Percentiles rank a stretch among this genome's conserved stretches.
Evolutionary conservation across 352 stramenopile species (phyloP).

Genomic region (Globisporangium apiculatum): DNA sequence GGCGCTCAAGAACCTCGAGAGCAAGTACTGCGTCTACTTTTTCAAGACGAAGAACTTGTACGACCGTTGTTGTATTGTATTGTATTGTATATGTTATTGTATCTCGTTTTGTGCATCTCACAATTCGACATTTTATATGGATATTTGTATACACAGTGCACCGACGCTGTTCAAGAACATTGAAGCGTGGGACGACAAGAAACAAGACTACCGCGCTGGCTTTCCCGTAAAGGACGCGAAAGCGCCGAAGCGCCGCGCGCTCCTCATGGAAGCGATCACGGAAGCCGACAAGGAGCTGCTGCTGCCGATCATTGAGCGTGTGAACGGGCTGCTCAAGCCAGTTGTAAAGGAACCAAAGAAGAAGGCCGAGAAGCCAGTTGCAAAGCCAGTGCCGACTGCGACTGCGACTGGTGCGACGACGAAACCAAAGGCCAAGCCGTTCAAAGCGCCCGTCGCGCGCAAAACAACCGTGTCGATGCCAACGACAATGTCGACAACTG

Average conservation of each 20-base stretch:
- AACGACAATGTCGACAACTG: background rate
- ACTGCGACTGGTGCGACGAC: slow-evolving; percentile 4
- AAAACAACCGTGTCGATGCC: slow-evolving; percentile 9
- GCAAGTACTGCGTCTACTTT: slow-evolving; percentile 73
- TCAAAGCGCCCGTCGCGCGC: background rate
- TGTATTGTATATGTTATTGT: slow-evolving; percentile 1
- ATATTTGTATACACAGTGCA: slow-evolving; percentile 20
- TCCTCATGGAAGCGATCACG: slow-evolving; percentile 65
- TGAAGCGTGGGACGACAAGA: slow-evolving; percentile 64
- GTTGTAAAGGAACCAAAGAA: slow-evolving; percentile 13
- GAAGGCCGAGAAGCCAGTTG: slow-evolving; percentile 42
- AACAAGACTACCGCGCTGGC: slow-evolving; percentile 55
- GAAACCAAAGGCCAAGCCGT: slow-evolving; percentile 34
- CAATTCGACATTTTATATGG: background rate
- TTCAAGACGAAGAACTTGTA: slow-evolving; percentile 77
- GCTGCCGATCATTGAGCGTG: slow-evolving; percentile 44
- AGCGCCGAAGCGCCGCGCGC: slow-evolving; percentile 54
- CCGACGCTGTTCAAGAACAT: slow-evolving; percentile 56
- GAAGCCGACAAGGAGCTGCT: slow-evolving; percentile 60
- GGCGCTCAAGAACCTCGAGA: slow-evolving; percentile 51
- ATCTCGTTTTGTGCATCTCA: background rate
- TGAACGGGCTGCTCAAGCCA: slow-evolving; percentile 46
- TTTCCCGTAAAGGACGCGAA: slow-evolving; percentile 64
- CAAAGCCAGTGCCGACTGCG: background rate
- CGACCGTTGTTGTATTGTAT: background rate